phyloP scores from a whole-genome alignment of 1,284 basidiomycete genomes.

The Boletellus deceptivus region DNA sequence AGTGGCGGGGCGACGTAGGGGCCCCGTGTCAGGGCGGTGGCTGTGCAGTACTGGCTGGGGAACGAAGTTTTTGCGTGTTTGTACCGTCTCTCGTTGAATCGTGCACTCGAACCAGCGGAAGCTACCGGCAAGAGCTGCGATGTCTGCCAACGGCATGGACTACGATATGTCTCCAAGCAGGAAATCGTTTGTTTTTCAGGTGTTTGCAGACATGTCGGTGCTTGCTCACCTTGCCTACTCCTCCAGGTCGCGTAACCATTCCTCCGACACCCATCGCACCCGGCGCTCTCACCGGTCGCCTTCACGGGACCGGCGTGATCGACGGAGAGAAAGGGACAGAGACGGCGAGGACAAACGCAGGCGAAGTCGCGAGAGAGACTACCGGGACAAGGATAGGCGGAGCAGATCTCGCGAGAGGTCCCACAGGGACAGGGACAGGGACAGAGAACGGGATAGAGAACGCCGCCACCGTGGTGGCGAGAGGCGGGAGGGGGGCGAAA shows the following conservation, averaged over 20 bases:
- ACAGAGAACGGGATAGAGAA: slow-evolving; percentile 40
- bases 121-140: slow-evolving; percentile 15
- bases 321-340: slow-evolving; percentile 51
- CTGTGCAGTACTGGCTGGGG: slow-evolving; percentile 23
- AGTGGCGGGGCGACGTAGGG: too few species aligned
- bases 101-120: slow-evolving; percentile 11
- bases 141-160: slow-evolving; percentile 54
- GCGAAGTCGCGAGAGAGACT: slow-evolving; percentile 52
- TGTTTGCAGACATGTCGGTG: background rate
- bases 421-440: slow-evolving; percentile 43
- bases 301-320: slow-evolving; percentile 54
- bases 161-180: slow-evolving; percentile 61
- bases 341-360: slow-evolving; percentile 53
- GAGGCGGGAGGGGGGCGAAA: slow-evolving; percentile 44
- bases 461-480: slow-evolving; percentile 50
- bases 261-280: slow-evolving; percentile 69
- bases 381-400: slow-evolving; percentile 48
- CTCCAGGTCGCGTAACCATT: slow-evolving; percentile 62
- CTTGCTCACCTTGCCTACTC: slow-evolving; percentile 15
- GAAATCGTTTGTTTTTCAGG: slow-evolving; percentile 54
- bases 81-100: slow-evolving; percentile 10
- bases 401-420: slow-evolving; percentile 43
- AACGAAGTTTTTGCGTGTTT: slow-evolving; percentile 38
- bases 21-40: slow-evolving; percentile 16
- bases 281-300: slow-evolving; percentile 67